Base-by-base conservation (phyloP, 106 monocot genomes). In the Phalaenopsis aphrodite region DNA sequence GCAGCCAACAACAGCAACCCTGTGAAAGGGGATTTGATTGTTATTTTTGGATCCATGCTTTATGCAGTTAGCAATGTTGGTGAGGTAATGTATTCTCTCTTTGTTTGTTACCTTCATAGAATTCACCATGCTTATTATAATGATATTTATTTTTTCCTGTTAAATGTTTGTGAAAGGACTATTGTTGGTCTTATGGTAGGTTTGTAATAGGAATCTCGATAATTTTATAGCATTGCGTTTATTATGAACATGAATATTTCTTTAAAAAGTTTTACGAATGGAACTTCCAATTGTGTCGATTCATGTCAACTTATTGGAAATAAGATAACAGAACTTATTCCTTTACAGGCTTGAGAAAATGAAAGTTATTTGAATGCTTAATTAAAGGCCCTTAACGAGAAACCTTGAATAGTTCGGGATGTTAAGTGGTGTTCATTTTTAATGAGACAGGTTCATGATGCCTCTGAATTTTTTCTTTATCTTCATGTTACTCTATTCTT, bases 61-160 rank as follows among this genome's bases (percentile, higher is more conserved):
- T 87, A 87, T 81, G 87, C 87, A 56, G 68, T 84, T 71, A 78
- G 75, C 78, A 87, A 87, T 79, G 87, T 87, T 78, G 75, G 87
- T 55, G 87, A 87, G 84, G 87, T 87, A 79, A 80, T 41, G 71
- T 39, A 71, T 71, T 38, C 71, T 71, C 4, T 11, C 6, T 71
- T 71, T 6, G 16, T 15, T 38, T 71, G 11, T 16, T 71, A 36
- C 41, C 71, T 71, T 36, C 36, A 71, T 38, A 30, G 41, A 71
- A 41, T 41, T 38, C 15, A 71, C 14, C 15, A 71, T 71, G 36
- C 41, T 16, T 41, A 71, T 38, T 30, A 71, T 11, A 71, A 71
- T 12, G 64, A 65, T 65, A 65, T 65, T 65, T 65, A 21, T 30
- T n/a, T 0, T 39, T 71, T 38, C 17, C 39, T 41, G 41, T 14